These are phyloP conservation scores for Colletotrichum gigasporum DNA, from an alignment of 2,329 filamentous ascomycete species.

Conservation along the genomic window DNA sequence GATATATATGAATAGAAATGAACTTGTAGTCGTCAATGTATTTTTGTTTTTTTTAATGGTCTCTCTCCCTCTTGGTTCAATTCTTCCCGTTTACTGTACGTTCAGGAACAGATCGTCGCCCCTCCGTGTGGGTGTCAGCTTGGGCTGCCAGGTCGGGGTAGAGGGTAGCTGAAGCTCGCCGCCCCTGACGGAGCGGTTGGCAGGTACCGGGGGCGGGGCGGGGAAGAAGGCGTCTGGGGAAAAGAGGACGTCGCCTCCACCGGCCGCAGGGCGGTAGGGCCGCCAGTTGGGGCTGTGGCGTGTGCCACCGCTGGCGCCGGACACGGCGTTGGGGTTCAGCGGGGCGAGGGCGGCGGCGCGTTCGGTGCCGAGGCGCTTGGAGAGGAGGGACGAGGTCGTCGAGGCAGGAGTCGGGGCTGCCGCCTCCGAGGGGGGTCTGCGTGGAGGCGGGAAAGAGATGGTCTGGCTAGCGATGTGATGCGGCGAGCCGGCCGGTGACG, in stretches of 20 bases:
- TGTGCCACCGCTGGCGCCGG: slow-evolving; percentile 32
- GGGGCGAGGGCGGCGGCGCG: slow-evolving; percentile 56
- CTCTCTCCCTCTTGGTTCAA: no score
- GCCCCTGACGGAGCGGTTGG: neutral
- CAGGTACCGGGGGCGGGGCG: slow-evolving; percentile 1
- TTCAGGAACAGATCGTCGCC: slow-evolving; percentile 72
- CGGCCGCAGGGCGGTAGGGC: slow-evolving; percentile 7
- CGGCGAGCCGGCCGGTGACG: neutral
- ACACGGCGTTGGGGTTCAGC: slow-evolving; percentile 40
- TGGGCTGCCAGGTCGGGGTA: slow-evolving; percentile 70
- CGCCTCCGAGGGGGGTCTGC: slow-evolving; percentile 20
- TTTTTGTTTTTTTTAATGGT: no score
- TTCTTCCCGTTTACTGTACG: slow-evolving; percentile 52
- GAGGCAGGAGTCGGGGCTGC: slow-evolving; percentile 37
- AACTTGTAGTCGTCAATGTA: no score
- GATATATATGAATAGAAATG: neutral
- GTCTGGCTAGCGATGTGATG: slow-evolving; percentile 17
- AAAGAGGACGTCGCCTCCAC: slow-evolving; percentile 22
- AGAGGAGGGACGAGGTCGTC: slow-evolving; percentile 55
- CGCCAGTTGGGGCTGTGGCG: slow-evolving; percentile 34
- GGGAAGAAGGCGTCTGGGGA: slow-evolving; percentile 22
- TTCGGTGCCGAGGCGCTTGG: slow-evolving; percentile 61
- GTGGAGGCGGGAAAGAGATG: slow-evolving; percentile 20
- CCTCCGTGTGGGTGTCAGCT: slow-evolving; percentile 71
- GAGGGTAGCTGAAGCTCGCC: slow-evolving; percentile 43